phyloP scores from a whole-genome alignment of 805 yeast genomes.

The Sugiyamaella americana region DNA sequence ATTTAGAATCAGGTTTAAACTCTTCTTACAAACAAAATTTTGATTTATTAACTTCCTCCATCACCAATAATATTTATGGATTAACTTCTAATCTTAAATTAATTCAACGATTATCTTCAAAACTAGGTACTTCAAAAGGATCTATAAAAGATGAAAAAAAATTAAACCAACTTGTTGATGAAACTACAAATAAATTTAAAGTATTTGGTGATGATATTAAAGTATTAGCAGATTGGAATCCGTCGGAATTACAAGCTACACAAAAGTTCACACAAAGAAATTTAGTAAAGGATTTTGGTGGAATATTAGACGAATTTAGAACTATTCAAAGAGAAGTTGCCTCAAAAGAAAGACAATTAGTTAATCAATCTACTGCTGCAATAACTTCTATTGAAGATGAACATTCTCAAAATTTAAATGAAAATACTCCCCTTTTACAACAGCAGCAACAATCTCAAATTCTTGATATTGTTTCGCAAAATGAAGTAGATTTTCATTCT shows the following conservation, averaged over 20 bases:
- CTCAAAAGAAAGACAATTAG: constrained; percentile 36
- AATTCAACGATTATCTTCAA: constrained; percentile 11
- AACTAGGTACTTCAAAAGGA: constrained; percentile 6
- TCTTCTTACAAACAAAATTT: constrained; percentile 10
- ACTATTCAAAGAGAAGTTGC: constrained; percentile 41
- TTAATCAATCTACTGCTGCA: constrained; percentile 6
- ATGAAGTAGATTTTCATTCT: constrained; percentile 26
- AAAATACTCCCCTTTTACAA: constrained; percentile 25
- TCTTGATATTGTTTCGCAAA: constrained; percentile 35
- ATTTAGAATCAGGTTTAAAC: too few species aligned
- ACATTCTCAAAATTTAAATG: constrained; percentile 7
- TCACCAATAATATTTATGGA: constrained; percentile 16
- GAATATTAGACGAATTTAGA: constrained; percentile 43
- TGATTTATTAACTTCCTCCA: constrained; percentile 11
- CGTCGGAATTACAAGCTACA: constrained; percentile 14
- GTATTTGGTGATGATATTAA: constrained; percentile 15
- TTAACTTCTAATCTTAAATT: constrained; percentile 14
- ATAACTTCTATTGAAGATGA: constrained; percentile 4
- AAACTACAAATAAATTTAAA: constrained; percentile 17
- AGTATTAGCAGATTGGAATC: constrained; percentile 15
- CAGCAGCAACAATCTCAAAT: constrained; percentile 30
- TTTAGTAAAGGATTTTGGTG: constrained; percentile 49
- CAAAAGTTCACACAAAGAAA: constrained; percentile 43
- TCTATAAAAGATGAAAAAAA: constrained; percentile 11
- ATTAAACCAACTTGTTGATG: constrained; percentile 14